These are phyloP conservation scores for Maudiozyma saulgeensis DNA, from an alignment of 805 yeast species.

Conservation along the genomic window DNA sequence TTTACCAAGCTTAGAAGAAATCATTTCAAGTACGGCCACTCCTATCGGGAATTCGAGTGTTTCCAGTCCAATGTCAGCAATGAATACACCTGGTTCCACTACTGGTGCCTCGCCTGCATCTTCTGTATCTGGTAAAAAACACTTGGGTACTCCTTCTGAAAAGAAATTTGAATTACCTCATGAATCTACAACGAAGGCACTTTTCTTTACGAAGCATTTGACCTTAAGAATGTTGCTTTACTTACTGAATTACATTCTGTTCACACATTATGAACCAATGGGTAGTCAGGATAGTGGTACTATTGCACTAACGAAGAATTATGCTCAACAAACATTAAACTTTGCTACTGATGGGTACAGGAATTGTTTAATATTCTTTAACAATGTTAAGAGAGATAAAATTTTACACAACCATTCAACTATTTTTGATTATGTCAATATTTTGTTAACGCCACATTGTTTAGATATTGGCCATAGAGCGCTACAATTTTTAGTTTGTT, in stretches of 20 bases:
- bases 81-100: slow-evolving; percentile 5
- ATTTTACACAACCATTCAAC: slow-evolving; percentile 29
- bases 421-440: slow-evolving; percentile 33
- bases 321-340: slow-evolving; percentile 36
- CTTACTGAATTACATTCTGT: slow-evolving; percentile 40
- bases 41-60: background rate
- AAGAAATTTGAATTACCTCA: slow-evolving; percentile 32
- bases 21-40: slow-evolving; percentile 8
- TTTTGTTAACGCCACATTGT: slow-evolving; percentile 40
- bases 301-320: slow-evolving; percentile 28
- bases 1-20: slow-evolving; percentile 25
- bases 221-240: slow-evolving; percentile 41
- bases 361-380: slow-evolving; percentile 34
- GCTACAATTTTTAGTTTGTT: slow-evolving; percentile 47
- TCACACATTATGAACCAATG: slow-evolving; percentile 36
- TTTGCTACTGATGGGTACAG: slow-evolving; percentile 37
- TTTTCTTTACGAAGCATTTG: slow-evolving; percentile 32
- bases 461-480: slow-evolving; percentile 47
- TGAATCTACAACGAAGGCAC: slow-evolving; percentile 32
- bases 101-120: slow-evolving; percentile 4
- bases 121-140: background rate
- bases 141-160: slow-evolving; percentile 10
- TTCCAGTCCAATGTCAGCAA: slow-evolving; percentile 6
- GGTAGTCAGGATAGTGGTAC: slow-evolving; percentile 31
- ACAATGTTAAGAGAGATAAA: slow-evolving; percentile 21